Evolutionary conservation across 78 protist species (phyloP).

Genomic region (Tieghemostelium lacteum): DNA sequence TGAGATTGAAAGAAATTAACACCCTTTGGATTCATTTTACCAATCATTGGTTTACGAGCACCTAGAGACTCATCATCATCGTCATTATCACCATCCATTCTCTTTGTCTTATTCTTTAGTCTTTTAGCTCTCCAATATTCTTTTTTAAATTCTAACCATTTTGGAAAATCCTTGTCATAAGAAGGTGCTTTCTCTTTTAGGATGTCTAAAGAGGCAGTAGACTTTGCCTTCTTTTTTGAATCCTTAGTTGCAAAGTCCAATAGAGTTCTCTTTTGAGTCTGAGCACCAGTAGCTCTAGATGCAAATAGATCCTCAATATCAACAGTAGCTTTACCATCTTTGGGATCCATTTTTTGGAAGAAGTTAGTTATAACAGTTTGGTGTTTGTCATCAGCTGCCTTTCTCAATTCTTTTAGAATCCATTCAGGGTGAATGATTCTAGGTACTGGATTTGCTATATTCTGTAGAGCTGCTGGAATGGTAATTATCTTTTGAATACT

Average conservation of each 20-base stretch:
- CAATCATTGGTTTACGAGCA: not conserved
- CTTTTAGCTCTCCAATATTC: conserved; percentile 30
- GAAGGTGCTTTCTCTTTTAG: conserved; percentile 9
- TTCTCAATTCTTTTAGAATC: conserved; percentile 85
- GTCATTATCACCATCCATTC: not conserved
- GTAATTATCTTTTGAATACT: conserved; percentile 97
- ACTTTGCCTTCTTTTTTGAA: not conserved
- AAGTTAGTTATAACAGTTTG: conserved; percentile 53
- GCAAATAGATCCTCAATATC: conserved; percentile 58
- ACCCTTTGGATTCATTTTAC: not conserved
- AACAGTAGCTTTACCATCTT: not conserved
- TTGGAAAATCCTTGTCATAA: conserved; percentile 20
- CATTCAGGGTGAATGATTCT: conserved; percentile 98
- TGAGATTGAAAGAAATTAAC: conserved; percentile 30
- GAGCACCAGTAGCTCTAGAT: conserved; percentile 8
- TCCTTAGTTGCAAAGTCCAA: not conserved
- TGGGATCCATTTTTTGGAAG: conserved; percentile 5
- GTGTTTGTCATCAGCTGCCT: conserved; percentile 5
- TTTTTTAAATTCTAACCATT: conserved; percentile 36
- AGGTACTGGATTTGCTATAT: conserved; percentile 95
- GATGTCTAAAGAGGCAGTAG: not conserved
- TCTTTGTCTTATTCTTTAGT: not conserved
- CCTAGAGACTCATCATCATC: not conserved
- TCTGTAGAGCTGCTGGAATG: conserved; percentile 98
- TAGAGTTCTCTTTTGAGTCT: not conserved